Evolutionary conservation across 176 grass and related monocot genomes (phyloP).

Genomic region (Triticum urartu): DNA sequence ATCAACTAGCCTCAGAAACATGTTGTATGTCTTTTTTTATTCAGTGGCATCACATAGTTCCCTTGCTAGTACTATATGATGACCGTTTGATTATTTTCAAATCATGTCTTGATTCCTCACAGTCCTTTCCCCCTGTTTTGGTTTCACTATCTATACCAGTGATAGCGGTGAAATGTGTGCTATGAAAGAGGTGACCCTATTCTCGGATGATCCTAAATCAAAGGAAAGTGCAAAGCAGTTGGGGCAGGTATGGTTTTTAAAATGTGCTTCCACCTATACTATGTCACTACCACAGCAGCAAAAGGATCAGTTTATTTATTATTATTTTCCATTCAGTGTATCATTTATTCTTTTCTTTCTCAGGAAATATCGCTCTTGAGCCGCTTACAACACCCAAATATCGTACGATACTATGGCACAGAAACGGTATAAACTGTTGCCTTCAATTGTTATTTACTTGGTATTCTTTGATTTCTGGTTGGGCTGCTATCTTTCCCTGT

Average conservation of each 20-base stretch:
- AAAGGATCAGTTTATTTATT: conserved; percentile 7
- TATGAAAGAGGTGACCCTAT: conserved; percentile 99
- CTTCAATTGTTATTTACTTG: conserved; percentile 24
- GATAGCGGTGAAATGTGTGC: conserved; percentile 99
- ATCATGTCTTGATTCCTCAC: conserved; percentile 18
- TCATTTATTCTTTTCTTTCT: conserved; percentile 21
- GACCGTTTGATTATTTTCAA: conserved; percentile 14
- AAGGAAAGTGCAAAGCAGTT: conserved; percentile 96
- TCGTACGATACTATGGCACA: conserved; percentile 91
- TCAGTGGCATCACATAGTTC: not conserved
- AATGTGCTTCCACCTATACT: not conserved
- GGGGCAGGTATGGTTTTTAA: conserved; percentile 59
- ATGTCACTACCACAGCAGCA: not conserved
- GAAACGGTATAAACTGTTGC: conserved; percentile 77
- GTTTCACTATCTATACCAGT: conserved; percentile 43
- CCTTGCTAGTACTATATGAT: not conserved
- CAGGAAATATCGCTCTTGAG: conserved; percentile 97
- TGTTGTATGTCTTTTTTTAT: not conserved
- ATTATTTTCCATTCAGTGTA: conserved; percentile 3
- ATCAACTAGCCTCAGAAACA: not conserved
- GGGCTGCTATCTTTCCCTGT: not conserved
- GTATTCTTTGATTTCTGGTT: conserved; percentile 18
- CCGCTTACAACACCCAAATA: conserved; percentile 88
- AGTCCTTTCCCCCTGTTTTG: conserved; percentile 24
- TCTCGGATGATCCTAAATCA: conserved; percentile 94